A percentile compares a stretch with the other conserved stretches of the same genome.
Evolutionary conservation across 208 protist genomes (phyloP).

Genomic region (Naegleria fowleri): DNA sequence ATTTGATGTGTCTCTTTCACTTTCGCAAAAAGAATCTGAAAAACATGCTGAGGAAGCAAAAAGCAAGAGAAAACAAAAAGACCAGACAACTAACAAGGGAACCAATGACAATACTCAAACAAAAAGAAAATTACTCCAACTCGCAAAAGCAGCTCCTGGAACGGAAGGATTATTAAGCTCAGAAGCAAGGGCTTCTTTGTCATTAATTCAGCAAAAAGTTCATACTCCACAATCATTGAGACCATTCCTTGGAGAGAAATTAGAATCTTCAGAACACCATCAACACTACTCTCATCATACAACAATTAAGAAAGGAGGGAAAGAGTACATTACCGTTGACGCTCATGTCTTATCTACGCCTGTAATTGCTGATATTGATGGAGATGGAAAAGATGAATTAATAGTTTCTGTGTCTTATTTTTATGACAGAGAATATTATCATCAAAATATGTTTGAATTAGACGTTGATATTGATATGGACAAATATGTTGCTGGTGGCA

Average conservation of each 20-base stretch:
- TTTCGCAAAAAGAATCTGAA: not conserved
- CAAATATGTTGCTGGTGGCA: constrained; percentile 72
- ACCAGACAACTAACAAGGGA: not conserved
- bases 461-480: constrained; percentile 47
- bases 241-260: not conserved
- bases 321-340: constrained; percentile 48
- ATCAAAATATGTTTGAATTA: constrained; percentile 41
- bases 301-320: not conserved
- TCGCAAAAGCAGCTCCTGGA: not conserved
- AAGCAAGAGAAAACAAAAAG: not conserved
- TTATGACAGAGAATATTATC: constrained; percentile 54
- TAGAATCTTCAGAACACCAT: not conserved
- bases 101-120: not conserved
- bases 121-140: constrained; percentile 13
- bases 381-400: constrained; percentile 69
- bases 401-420: constrained; percentile 80
- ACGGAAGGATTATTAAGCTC: not conserved
- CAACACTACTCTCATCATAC: not conserved
- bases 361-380: constrained; percentile 67
- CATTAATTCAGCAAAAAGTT: constrained; percentile 6
- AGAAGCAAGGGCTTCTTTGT: not conserved
- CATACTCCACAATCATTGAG: not conserved
- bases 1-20: not conserved
- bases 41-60: not conserved
- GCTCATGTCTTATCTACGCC: constrained; percentile 75